Evolutionary conservation across 768 basidiomycete species (phyloP).

Genomic region (Zangia roseola): DNA sequence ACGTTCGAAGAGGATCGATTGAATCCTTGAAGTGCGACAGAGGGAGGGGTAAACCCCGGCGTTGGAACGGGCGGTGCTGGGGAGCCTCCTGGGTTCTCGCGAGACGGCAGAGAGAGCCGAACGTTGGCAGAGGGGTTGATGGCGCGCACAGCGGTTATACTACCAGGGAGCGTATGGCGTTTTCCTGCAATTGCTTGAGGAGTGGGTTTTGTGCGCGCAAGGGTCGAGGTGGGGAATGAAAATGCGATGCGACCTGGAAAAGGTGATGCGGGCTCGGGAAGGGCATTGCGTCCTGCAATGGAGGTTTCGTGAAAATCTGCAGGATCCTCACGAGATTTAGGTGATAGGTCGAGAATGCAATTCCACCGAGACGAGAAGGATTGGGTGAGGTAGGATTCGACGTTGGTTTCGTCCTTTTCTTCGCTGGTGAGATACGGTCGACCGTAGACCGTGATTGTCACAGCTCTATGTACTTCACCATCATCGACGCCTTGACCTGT

Average conservation of each 20-base stretch:
- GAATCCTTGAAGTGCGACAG: conserved; percentile 34
- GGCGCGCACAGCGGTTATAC: conserved; percentile 32
- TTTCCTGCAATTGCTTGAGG: conserved; percentile 54
- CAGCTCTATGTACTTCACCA: conserved; percentile 66
- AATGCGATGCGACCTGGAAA: conserved; percentile 51
- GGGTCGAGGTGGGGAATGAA: conserved; percentile 26
- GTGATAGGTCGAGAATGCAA: conserved; percentile 77
- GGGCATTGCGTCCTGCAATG: conserved; percentile 35
- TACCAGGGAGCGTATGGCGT: conserved; percentile 49
- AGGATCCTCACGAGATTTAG: conserved; percentile 28
- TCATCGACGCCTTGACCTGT: conserved; percentile 32
- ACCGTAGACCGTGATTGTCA: conserved; percentile 77
- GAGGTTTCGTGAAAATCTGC: conserved; percentile 13
- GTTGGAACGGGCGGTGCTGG: conserved; percentile 3
- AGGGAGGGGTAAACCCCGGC: conserved; percentile 33
- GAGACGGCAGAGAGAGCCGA: conserved; percentile 28
- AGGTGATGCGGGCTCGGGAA: conserved; percentile 79
- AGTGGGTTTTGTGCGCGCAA: conserved; percentile 15
- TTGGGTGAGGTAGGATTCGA: conserved; percentile 57
- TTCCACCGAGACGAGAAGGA: conserved; percentile 89
- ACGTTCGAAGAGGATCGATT: conserved; percentile 28
- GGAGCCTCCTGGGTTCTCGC: conserved; percentile 24
- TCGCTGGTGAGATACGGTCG: conserved; percentile 52
- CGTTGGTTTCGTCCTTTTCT: conserved; percentile 15
- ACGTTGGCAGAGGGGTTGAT: conserved; percentile 15